Conservation (phyloP, 2,329 filamentous ascomycete genomes). For the Botrytis deweyae region DNA sequence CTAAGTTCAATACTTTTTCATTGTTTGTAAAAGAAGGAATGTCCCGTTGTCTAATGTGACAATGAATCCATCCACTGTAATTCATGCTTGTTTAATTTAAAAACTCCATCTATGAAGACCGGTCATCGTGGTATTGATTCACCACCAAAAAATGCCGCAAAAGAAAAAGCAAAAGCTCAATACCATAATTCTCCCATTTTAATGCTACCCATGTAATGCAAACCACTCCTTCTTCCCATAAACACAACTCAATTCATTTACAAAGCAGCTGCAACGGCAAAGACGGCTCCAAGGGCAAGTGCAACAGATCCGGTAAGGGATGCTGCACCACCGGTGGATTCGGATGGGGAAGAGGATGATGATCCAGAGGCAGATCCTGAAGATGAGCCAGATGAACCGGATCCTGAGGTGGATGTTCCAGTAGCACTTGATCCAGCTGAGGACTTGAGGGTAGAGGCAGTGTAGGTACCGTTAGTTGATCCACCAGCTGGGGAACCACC, state of each 20-base stretch:
- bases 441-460: constrained; percentile 5
- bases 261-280: constrained; percentile 18
- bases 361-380: constrained; percentile 21
- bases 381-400: constrained; percentile 11
- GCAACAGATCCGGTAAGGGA: constrained; percentile 23
- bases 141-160: constrained; percentile 12
- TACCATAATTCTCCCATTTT: neutral
- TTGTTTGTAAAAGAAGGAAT: neutral
- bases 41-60: neutral
- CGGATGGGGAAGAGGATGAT: constrained; percentile 18
- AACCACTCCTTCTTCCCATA: neutral
- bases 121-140: constrained; percentile 1
- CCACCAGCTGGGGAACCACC: constrained; percentile 4
- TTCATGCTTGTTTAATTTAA: constrained; percentile 14
- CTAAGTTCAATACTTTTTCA: neutral
- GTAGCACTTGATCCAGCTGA: constrained; percentile 13
- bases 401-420: constrained; percentile 21
- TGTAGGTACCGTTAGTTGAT: constrained; percentile 20
- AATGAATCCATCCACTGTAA: constrained; percentile 8
- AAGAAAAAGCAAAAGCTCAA: constrained; percentile 1
- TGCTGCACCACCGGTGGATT: constrained; percentile 21
- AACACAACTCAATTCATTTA: constrained; percentile 12
- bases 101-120: constrained; percentile 13
- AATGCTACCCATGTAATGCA: constrained; percentile 9
- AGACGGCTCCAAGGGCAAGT: constrained; percentile 18